phyloP scores from a whole-genome alignment of 2,329 filamentous ascomycete genomes.

The Beauveria varroae region DNA sequence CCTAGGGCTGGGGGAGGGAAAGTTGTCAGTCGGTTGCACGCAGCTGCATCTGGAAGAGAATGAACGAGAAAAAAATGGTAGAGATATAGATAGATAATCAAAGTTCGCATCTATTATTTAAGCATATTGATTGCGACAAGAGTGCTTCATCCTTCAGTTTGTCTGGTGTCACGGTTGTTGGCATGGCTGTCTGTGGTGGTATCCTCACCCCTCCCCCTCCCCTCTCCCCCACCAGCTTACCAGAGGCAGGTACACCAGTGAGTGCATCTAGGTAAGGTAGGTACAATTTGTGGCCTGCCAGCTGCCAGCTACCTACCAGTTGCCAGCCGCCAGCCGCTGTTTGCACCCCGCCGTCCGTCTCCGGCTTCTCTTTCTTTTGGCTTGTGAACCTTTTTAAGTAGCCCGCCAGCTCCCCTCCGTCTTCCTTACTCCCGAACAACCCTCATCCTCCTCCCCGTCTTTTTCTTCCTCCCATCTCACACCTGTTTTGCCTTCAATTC shows the following conservation, averaged over 20 bases:
- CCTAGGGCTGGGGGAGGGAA: not conserved
- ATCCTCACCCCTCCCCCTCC: not conserved
- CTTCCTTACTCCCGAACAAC: not conserved
- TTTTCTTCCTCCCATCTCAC: not conserved
- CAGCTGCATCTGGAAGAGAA: not conserved
- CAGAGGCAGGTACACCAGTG: not conserved
- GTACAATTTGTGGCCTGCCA: too few species aligned
- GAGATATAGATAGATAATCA: not conserved
- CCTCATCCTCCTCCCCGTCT: not conserved
- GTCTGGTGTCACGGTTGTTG: not conserved
- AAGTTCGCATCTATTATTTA: not conserved
- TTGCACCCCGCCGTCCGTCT: constrained; percentile 10
- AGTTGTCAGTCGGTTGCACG: not conserved
- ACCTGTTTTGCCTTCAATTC: not conserved
- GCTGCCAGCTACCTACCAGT: not conserved
- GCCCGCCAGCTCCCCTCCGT: constrained; percentile 9
- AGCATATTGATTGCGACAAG: not conserved
- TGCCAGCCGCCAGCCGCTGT: not conserved
- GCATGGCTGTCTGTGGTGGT: not conserved
- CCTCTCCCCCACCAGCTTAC: not conserved
- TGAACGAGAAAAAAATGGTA: not conserved
- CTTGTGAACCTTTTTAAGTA: constrained; percentile 10
- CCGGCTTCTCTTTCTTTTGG: constrained; percentile 4
- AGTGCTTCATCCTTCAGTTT: not conserved
- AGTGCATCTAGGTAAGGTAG: not conserved